phyloP scores from a whole-genome alignment of 495 filamentous ascomycete species.

The Beverwykella pulmonaria region DNA sequence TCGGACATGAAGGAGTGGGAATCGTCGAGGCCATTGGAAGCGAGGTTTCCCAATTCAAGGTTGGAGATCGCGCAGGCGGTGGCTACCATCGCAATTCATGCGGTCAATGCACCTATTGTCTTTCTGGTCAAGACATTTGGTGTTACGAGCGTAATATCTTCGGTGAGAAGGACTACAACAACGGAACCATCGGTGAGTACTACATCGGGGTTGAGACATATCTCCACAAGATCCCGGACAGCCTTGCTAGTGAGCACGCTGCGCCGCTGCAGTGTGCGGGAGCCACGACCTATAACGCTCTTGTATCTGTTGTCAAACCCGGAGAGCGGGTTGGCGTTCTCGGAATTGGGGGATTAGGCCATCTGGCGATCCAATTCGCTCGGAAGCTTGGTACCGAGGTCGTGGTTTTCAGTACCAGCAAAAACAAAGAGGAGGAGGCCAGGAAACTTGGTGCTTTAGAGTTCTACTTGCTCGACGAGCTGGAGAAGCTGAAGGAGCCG shows the following conservation, averaged over 20 bases:
- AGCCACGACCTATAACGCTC: conserved; percentile 51
- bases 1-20: conserved; percentile 60
- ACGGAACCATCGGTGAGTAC: conserved; percentile 34
- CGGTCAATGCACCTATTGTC: conserved; percentile 38
- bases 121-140: conserved; percentile 30
- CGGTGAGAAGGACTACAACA: conserved; percentile 29
- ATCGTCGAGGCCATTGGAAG: conserved; percentile 52
- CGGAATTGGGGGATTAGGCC: conserved; percentile 65
- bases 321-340: conserved; percentile 62
- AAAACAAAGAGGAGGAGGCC: conserved; percentile 45
- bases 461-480: conserved; percentile 43
- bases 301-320: conserved; percentile 50
- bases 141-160: conserved; percentile 29
- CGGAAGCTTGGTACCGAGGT: conserved; percentile 44
- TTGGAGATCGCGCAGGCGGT: conserved; percentile 53
- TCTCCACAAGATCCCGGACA: conserved; percentile 35
- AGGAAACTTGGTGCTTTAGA: conserved; percentile 43
- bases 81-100: conserved; percentile 45
- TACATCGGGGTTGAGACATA: conserved; percentile 36
- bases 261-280: conserved; percentile 39
- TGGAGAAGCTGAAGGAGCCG: conserved; percentile 38
- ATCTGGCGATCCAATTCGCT: conserved; percentile 59
- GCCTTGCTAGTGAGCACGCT: conserved; percentile 24
- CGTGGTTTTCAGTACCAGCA: conserved; percentile 44
- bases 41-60: conserved; percentile 46